Percentiles rank a stretch among this genome's conserved stretches.
These are phyloP conservation scores for Smallanthus sonchifolius DNA, from an alignment of 129 eudicot genomes.

Conservation along the genomic window DNA sequence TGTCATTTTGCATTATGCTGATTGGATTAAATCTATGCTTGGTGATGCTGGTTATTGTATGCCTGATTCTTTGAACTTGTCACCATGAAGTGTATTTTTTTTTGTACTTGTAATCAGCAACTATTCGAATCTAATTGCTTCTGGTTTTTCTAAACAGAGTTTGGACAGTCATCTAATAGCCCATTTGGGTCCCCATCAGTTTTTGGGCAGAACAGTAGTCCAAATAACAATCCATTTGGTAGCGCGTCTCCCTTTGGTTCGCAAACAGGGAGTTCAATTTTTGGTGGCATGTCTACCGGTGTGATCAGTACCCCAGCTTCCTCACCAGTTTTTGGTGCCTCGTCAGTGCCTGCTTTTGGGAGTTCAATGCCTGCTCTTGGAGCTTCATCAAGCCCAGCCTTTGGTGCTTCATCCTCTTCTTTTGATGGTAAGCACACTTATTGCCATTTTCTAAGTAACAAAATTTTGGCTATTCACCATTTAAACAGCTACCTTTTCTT, in stretches of 20 bases:
- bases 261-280: constrained; percentile 80
- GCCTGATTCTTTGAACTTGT: constrained; percentile 15
- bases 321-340: constrained; percentile 78
- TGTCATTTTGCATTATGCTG: constrained; percentile 1
- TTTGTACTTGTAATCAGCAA: background rate
- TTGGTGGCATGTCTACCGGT: constrained; percentile 86
- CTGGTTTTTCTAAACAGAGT: constrained; percentile 44
- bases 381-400: constrained; percentile 62
- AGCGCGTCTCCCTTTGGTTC: constrained; percentile 77
- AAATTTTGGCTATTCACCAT: background rate
- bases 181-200: constrained; percentile 81
- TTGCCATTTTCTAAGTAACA: background rate
- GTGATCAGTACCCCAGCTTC: constrained; percentile 83
- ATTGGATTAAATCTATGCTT: background rate
- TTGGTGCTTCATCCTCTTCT: constrained; percentile 62
- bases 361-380: constrained; percentile 66
- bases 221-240: constrained; percentile 86
- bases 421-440: constrained; percentile 56
- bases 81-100: background rate
- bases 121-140: background rate
- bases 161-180: constrained; percentile 86
- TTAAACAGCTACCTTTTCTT: background rate
- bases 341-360: constrained; percentile 82
- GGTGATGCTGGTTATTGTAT: background rate
- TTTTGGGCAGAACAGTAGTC: constrained; percentile 78